Base-by-base conservation (phyloP, 2,329 filamentous ascomycete genomes). In the Pseudohalonectria lignicola region DNA sequence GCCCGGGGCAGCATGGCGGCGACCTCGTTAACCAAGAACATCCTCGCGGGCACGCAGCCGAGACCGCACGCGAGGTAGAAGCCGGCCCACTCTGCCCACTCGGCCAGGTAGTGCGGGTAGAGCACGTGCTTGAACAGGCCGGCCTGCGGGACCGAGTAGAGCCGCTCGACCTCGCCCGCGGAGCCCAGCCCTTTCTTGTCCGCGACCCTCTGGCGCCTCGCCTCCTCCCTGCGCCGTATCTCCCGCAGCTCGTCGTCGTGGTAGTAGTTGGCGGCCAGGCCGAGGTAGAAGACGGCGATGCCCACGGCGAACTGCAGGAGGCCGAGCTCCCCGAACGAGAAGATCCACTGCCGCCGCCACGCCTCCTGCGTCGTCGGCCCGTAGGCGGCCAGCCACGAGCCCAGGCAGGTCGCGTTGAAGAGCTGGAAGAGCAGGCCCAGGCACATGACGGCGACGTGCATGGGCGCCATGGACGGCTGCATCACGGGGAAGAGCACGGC, bases 1-100 rank as follows among this genome's bases (percentile, higher is more conserved):
- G 92, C 88, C 50, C 92, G 70, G 10, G 92, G 90, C 44, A 93
- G 57, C 90, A 96, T 98, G 8, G 83, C 80, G n/a, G 78, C 62
- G 36, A 98, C 63, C 62, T 94, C 87, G 55, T 95, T 96, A 34
- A 94, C 46, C 32, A 94, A 51, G 54, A 96, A 96, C 36, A 73
- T 74, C 51, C 87, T 67, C 18, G 86, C 90, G 1, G 92, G 90
- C 34, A 76, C 63, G 53, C 80, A 86, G 4, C 63, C 60, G 62
- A 67, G 73, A 1, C 78, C 79, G 40, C 79, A 73, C 48, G 83
- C 73, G 57, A 94, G 73, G 67, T 81, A 87, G 57, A 87, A 98
- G 0, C 92, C 92, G 4, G 73, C 59, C 92, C 92, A 98, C 67
- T 98, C 92, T 38, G 94, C 57, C 92, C 92, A 98, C 63, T 98